A percentile compares a stretch with the other conserved stretches of the same genome.
Conservation (phyloP, 108 stramenopile species). For the Pseudonitzschia multiseries region DNA sequence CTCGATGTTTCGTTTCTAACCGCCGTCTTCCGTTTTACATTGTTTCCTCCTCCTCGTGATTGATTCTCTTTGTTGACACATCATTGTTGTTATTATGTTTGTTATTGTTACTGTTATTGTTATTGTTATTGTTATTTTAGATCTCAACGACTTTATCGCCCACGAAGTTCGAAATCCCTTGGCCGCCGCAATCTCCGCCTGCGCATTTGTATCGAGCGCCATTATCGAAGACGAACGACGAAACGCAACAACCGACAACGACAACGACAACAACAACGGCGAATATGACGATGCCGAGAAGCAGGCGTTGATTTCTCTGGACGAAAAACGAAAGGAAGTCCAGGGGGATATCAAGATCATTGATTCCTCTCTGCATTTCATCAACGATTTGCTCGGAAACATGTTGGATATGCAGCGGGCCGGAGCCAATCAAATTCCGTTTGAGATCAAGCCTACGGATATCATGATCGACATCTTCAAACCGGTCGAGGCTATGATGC, state of each 20-base stretch:
- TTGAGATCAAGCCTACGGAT: slow-evolving; percentile 30
- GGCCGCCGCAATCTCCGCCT: slow-evolving; percentile 28
- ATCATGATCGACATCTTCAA: slow-evolving; percentile 34
- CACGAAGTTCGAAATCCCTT: slow-evolving; percentile 46
- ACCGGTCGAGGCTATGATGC: slow-evolving; percentile 35
- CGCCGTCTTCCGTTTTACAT: neutral
- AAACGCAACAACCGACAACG: neutral
- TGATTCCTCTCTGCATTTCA: slow-evolving; percentile 34
- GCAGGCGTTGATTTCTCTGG: neutral
- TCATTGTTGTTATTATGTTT: too few species aligned
- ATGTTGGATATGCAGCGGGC: slow-evolving; percentile 49
- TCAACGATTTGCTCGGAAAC: slow-evolving; percentile 39
- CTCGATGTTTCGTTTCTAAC: too few species aligned
- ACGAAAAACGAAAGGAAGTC: slow-evolving; percentile 13
- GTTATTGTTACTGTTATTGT: too few species aligned
- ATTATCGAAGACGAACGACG: slow-evolving; percentile 9
- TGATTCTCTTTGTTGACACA: too few species aligned
- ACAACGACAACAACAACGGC: neutral
- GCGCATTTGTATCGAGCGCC: slow-evolving; percentile 25
- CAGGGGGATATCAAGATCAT: slow-evolving; percentile 35
- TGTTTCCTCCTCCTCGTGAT: neutral
- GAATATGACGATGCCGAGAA: neutral
- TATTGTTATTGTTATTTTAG: neutral
- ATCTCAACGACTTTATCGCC: slow-evolving; percentile 44
- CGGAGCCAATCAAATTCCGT: slow-evolving; percentile 23